Base-by-base conservation (phyloP, 2,329 filamentous ascomycete genomes). In the Aspergillus neotritici region DNA sequence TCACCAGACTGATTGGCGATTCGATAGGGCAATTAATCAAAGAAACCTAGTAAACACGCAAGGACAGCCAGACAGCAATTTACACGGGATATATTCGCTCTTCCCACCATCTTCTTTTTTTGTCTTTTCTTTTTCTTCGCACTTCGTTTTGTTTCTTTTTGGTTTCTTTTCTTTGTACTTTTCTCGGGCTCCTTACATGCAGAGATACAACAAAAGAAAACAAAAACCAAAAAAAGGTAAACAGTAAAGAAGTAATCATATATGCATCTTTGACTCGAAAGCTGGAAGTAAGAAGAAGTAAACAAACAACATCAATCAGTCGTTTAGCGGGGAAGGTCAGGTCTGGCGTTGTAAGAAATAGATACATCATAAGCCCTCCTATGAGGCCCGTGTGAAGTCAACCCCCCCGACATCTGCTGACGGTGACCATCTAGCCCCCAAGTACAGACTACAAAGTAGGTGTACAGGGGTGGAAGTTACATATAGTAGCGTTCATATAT, bases 101-200 rank as follows among this genome's bases (percentile, higher is more conserved):
- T 41, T 54, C 53, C 49, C 51, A 15, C 53, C 55, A 53, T 50
- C 50, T 48, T 42, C 30, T 31, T 43, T 32, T 31, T 31, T 11
- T 32, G 14, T 30, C 8, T 11, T 31, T 31, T 11, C 11, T 16
- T 37, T n/a, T 37, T 29, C 31, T 30, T 35, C 11, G 16, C 36
- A 35, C 30, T 2, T 40, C 29, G 44, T 40, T 34, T 31, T 34
- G 41, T 33, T 11, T 21, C 13, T 39, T 28, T 37, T 38, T 37
- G 30, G 28, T 37, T 37, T 35, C 38, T 45, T 35, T 35, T 36
- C 31, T 40, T 38, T 29, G 21, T 25, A 2, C 21, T 25, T 25
- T 25, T 9, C 9, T 3, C 2, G 7, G 21, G 21, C 21, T 25
- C 21, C 21, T 25, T 25, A 39, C 37, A 34, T 34, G 34, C 15